A percentile compares a stretch with the other conserved stretches of the same genome.
Conservation (phyloP, 164 flowering plant genomes). For the Echeveria elegans region DNA sequence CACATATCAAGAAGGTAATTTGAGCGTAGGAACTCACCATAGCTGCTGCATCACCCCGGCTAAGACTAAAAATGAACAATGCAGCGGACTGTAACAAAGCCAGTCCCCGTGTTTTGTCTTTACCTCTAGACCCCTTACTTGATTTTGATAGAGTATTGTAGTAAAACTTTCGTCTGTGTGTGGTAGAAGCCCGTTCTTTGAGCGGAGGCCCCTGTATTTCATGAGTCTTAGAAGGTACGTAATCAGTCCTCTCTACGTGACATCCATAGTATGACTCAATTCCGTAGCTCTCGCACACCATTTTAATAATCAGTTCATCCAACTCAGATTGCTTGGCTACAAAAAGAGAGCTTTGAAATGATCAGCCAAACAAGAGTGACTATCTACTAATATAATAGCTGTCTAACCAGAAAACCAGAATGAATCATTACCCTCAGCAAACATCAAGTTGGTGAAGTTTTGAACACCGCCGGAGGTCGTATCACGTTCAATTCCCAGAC, state of each 20-base stretch:
- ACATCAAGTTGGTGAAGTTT: slow-evolving; percentile 28
- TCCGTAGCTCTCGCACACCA: slow-evolving; percentile 43
- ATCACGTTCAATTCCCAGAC: slow-evolving; percentile 27
- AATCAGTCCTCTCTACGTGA: slow-evolving; percentile 15
- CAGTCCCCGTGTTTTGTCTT: slow-evolving; percentile 29
- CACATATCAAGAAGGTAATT: background rate
- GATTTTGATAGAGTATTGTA: slow-evolving; percentile 34
- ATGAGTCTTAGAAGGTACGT: slow-evolving; percentile 31
- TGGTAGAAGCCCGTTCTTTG: slow-evolving; percentile 17
- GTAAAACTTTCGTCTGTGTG: slow-evolving; percentile 48
- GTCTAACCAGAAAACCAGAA: slow-evolving; percentile 18
- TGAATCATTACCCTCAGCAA: slow-evolving; percentile 24
- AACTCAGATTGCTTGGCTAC: slow-evolving; percentile 29
- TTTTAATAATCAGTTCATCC: slow-evolving; percentile 30
- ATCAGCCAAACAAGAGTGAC: background rate
- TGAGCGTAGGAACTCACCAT: slow-evolving; percentile 18
- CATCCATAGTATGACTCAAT: slow-evolving; percentile 24
- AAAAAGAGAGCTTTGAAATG: background rate
- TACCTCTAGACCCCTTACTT: slow-evolving; percentile 31
- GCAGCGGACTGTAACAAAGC: slow-evolving; percentile 25
- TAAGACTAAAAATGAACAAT: slow-evolving; percentile 29
- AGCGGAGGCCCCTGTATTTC: slow-evolving; percentile 21
- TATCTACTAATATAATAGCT: background rate
- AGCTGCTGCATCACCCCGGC: slow-evolving; percentile 39
- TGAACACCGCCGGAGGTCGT: slow-evolving; percentile 12